phyloP scores from a whole-genome alignment of 2,329 filamentous ascomycete species.

The Colletotrichum somersetense region DNA sequence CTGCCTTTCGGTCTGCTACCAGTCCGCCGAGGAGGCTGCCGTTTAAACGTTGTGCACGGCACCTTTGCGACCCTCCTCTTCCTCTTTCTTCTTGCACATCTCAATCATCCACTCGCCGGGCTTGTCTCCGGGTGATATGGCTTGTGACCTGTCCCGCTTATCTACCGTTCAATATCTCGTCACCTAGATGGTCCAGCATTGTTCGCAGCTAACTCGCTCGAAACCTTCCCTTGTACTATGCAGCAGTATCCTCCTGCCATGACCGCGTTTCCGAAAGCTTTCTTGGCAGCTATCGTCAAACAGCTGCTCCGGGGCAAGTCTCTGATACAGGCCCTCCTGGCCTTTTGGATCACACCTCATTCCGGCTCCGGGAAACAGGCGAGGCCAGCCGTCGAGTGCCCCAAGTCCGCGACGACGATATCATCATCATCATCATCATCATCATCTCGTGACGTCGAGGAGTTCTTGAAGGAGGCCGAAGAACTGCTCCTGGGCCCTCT shows the following conservation, averaged over 20 bases:
- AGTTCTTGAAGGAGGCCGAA: constrained; percentile 70
- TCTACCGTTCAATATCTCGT: constrained; percentile 39
- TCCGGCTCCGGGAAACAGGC: constrained; percentile 32
- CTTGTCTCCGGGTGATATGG: constrained; percentile 37
- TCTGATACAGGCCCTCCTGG: constrained; percentile 67
- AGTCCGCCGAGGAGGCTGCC: constrained; percentile 22
- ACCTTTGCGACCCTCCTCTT: constrained; percentile 29
- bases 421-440: constrained; percentile 22
- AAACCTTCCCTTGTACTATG: constrained; percentile 53
- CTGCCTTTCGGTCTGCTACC: constrained; percentile 36
- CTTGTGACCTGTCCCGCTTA: constrained; percentile 32
- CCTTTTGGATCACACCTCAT: constrained; percentile 40
- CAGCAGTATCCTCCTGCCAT: constrained; percentile 67
- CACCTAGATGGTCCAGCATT: constrained; percentile 42
- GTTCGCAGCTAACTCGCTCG: constrained; percentile 3
- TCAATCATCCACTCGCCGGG: constrained; percentile 19
- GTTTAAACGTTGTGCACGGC: constrained; percentile 40
- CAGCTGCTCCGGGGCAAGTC: constrained; percentile 71
- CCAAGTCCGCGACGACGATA: constrained; percentile 41
- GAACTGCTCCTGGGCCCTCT: constrained; percentile 63
- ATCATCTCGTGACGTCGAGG: constrained; percentile 53
- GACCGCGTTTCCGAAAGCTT: constrained; percentile 66
- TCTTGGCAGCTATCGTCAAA: constrained; percentile 68
- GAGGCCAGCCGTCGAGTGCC: constrained; percentile 17
- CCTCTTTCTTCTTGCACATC: constrained; percentile 15